A percentile compares a stretch with the other conserved stretches of the same genome.
Conservation (phyloP, 495 filamentous ascomycete genomes). For the Neurospora tetrasperma region DNA sequence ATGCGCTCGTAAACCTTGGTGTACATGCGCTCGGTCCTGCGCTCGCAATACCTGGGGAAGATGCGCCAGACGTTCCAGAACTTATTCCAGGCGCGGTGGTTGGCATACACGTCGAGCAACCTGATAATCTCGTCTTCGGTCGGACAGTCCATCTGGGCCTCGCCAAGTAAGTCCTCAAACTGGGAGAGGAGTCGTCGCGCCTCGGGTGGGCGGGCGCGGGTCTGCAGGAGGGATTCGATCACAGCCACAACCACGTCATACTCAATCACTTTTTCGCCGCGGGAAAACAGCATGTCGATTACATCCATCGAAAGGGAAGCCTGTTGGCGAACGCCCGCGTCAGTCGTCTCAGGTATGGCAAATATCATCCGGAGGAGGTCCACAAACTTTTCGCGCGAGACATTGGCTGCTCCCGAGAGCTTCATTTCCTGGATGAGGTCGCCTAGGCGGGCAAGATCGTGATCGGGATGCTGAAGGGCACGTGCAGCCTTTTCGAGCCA, state of each 20-base stretch:
- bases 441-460: slow-evolving; percentile 2
- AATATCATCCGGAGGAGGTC: slow-evolving; percentile 28
- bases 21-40: slow-evolving; percentile 49
- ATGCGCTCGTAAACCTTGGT: slow-evolving; percentile 42
- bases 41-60: slow-evolving; percentile 36
- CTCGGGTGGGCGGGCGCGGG: slow-evolving; percentile 1
- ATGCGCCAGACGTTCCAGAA: slow-evolving; percentile 56
- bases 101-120: slow-evolving; percentile 36
- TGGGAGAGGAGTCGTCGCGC: slow-evolving; percentile 10
- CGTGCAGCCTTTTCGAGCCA: slow-evolving; percentile 16
- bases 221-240: slow-evolving; percentile 22
- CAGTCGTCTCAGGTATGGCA: slow-evolving; percentile 2
- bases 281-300: slow-evolving; percentile 29
- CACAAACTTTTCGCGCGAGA: slow-evolving; percentile 21
- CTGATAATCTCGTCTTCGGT: slow-evolving; percentile 35
- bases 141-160: slow-evolving; percentile 33
- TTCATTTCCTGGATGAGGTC: slow-evolving; percentile 19
- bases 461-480: not conserved
- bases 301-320: slow-evolving; percentile 23
- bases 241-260: slow-evolving; percentile 30
- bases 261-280: slow-evolving; percentile 22
- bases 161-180: slow-evolving; percentile 17
- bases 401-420: slow-evolving; percentile 17
- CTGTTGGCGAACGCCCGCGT: slow-evolving; percentile 8
- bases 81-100: slow-evolving; percentile 35